Evolutionary conservation across 352 stramenopile species (phyloP).

Genomic region (Phytophthora sp.): DNA sequence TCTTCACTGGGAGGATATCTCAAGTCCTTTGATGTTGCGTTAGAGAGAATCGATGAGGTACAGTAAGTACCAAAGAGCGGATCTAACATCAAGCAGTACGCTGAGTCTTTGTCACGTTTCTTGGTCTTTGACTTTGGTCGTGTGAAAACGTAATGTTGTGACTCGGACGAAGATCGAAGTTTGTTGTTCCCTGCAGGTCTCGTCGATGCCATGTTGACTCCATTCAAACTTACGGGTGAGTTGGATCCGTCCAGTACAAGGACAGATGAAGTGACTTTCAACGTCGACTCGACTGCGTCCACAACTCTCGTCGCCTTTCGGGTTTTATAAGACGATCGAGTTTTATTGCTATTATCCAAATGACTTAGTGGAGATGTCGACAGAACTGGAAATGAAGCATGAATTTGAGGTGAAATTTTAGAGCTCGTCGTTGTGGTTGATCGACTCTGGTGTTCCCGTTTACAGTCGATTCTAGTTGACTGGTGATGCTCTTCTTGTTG

Average conservation of each 20-base stretch:
- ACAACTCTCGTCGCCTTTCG: not conserved
- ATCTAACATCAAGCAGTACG: conserved; percentile 63
- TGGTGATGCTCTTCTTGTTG: conserved; percentile 19
- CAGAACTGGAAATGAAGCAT: conserved; percentile 26
- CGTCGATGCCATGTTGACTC: conserved; percentile 44
- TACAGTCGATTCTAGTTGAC: conserved; percentile 13
- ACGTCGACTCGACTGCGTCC: not conserved
- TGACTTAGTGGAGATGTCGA: conserved; percentile 19
- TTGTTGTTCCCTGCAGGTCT: conserved; percentile 38
- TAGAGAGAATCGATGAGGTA: not conserved
- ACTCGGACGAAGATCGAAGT: conserved; percentile 5
- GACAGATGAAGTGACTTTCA: conserved; percentile 4
- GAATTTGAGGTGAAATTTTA: conserved; percentile 8
- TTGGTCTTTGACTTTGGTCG: conserved; percentile 45
- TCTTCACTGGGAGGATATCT: conserved; percentile 14
- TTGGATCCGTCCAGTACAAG: conserved; percentile 26
- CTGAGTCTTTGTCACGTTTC: conserved; percentile 28
- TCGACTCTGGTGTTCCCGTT: not conserved
- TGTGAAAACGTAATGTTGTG: conserved; percentile 54
- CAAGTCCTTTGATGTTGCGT: conserved; percentile 1
- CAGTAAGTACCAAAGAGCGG: conserved; percentile 58
- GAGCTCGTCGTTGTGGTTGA: not conserved
- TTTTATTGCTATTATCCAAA: not conserved
- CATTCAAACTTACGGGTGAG: conserved; percentile 31
- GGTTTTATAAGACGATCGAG: not conserved